A percentile compares a stretch with the other conserved stretches of the same genome.
phyloP scores from a whole-genome alignment of 176 grass and related monocot species.

The Raddia guianensis region DNA sequence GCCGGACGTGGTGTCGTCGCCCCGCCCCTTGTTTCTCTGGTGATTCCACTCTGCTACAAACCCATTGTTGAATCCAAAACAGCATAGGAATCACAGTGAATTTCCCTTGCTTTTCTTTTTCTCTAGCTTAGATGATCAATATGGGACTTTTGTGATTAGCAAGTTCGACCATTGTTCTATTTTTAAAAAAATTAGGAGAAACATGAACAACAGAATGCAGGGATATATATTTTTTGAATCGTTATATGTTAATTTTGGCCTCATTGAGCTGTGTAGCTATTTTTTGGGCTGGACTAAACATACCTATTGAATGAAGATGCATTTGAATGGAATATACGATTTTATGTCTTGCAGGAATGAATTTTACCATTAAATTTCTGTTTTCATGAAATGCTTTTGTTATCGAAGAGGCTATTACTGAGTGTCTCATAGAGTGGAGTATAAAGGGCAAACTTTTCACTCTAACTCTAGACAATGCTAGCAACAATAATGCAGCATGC shows the following conservation, averaged over 20 bases:
- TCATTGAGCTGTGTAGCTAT: conserved; percentile 1
- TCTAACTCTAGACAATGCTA: too few relatives aligned
- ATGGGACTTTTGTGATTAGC: neutral
- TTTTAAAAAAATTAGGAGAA: neutral
- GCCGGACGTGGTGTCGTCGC: too few relatives aligned
- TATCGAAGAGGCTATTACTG: neutral
- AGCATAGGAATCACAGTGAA: neutral
- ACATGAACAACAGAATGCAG: neutral
- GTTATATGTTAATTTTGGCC: neutral
- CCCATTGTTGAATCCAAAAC: neutral
- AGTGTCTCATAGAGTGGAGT: too few relatives aligned
- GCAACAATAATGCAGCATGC: too few relatives aligned
- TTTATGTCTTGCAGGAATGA: neutral
- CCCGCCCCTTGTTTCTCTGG: too few relatives aligned
- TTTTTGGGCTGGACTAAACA: neutral
- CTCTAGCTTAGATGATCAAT: neutral
- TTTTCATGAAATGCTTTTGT: neutral
- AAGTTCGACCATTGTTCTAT: neutral
- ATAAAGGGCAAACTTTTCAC: too few relatives aligned
- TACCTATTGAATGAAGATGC: neutral
- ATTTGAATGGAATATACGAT: neutral
- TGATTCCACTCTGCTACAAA: neutral
- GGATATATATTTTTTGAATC: neutral
- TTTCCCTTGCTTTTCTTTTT: neutral
- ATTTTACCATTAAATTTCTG: neutral